These are phyloP conservation scores for Russula ochroleuca DNA, from an alignment of 768 basidiomycete genomes.

Conservation along the genomic window DNA sequence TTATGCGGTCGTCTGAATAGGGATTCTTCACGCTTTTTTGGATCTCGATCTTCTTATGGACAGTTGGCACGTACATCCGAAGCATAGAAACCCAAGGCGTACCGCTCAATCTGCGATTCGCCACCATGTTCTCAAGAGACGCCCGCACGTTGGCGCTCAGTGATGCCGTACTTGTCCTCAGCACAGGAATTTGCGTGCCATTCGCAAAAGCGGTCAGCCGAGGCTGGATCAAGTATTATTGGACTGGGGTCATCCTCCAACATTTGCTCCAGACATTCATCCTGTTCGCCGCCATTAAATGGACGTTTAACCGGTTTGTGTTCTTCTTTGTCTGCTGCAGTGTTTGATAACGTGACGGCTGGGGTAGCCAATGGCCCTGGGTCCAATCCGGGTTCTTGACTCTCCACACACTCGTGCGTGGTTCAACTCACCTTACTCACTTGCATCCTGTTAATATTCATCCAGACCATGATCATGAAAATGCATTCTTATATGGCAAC, in stretches of 20 bases:
- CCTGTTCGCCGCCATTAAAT: conserved; percentile 69
- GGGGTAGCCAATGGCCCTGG: conserved; percentile 89
- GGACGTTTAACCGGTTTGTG: conserved; percentile 80
- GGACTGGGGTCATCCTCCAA: conserved; percentile 71
- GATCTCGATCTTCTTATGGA: conserved; percentile 80
- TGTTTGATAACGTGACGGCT: not conserved
- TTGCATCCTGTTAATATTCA: not conserved
- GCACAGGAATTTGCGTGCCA: conserved; percentile 74
- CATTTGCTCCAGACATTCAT: conserved; percentile 73
- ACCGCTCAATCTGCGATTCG: conserved; percentile 75
- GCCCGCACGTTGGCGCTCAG: conserved; percentile 76
- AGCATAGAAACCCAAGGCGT: conserved; percentile 76
- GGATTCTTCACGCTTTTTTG: conserved; percentile 97
- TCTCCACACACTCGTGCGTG: conserved; percentile 72
- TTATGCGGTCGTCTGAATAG: conserved; percentile 35
- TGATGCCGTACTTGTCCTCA: conserved; percentile 74
- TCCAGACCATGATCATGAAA: conserved; percentile 87
- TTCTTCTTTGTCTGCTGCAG: not conserved
- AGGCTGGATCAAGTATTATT: conserved; percentile 80
- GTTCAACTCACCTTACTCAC: not conserved
- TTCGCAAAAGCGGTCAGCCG: conserved; percentile 73
- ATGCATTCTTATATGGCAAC: conserved; percentile 91
- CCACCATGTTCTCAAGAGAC: conserved; percentile 82
- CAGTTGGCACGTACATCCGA: conserved; percentile 69
- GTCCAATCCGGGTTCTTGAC: conserved; percentile 91